Evolutionary conservation across 2,329 filamentous ascomycete genomes (phyloP), one percentile per base, ranked within the genome.

Genomic region (Talaromyces sp.): DNA sequence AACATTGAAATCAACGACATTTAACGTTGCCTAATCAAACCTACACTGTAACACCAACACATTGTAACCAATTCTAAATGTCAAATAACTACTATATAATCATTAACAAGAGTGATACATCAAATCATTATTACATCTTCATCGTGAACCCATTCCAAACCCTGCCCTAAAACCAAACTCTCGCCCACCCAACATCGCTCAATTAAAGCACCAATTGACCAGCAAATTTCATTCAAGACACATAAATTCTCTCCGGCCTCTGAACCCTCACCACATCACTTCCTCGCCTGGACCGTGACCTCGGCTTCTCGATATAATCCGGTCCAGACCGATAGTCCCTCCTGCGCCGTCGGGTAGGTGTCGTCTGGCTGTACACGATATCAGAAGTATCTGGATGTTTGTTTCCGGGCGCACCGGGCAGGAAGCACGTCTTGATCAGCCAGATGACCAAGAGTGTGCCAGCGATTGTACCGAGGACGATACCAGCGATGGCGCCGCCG

Each of bases 391-490:
- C 68, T 2, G 72, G 61, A 3, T 68, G 63, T 1, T 60, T 64
- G 4, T 64, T 64, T 21, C 58, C 62, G 24, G 61, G 65, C 2
- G 68, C 66, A 0, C 68, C 67, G 4, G 67, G 67, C 9, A 70
- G 55, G 19, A 61, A 59, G 46, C 70, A 73, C 7, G 70, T 29
- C 19, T 67, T 67, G 62, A 70, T 70, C n/a, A 77, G 65, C 74
- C 74, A 77, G 6, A 73, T 61, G 6, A 77, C 56, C 4, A 77
- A 62, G 2, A 76, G 66, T 0, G 71, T 73, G 8, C 73, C 75
- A 4, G 68, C 71, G 41, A 77, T 74, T n/a, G 71, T 69, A 11
- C 75, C 75, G 55, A 77, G 68, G 19, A 77, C 73, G 54, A 77
- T 77, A 10, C 75, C 75, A 0, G 74, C 75, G 29, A 77, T 73